Evolutionary conservation across 805 yeast species (phyloP).

Genomic region (Isabelozyma heimii): DNA sequence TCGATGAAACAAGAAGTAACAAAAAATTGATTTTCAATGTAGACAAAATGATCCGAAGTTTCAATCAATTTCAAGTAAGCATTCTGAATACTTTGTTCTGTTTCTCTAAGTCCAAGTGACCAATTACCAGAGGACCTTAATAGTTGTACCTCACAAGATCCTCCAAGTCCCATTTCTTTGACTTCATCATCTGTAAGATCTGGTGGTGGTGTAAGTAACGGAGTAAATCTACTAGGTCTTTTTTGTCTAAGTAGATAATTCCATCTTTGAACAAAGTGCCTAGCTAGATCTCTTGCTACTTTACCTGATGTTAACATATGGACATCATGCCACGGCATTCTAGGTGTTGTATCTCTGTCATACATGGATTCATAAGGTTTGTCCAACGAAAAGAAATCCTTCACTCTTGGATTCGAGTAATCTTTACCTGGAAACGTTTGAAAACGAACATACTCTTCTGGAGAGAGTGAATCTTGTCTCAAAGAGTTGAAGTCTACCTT

Average conservation of each 20-base stretch:
- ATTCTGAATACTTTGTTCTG: constrained; percentile 86
- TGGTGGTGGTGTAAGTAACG: constrained; percentile 87
- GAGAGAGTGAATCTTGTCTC: constrained; percentile 22
- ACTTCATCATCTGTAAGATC: constrained; percentile 77
- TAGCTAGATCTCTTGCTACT: constrained; percentile 84
- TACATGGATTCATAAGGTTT: constrained; percentile 91
- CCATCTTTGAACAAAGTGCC: constrained; percentile 98
- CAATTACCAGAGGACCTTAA: constrained; percentile 87
- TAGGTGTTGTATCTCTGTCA: constrained; percentile 73
- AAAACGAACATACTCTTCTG: constrained; percentile 44
- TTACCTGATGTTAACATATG: constrained; percentile 96
- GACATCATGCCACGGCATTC: constrained; percentile 99
- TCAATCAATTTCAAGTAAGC: constrained; percentile 91
- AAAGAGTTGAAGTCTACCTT: constrained; percentile 30
- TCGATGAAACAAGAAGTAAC: constrained; percentile 85
- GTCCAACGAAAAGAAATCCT: constrained; percentile 78
- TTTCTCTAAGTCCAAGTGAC: constrained; percentile 86
- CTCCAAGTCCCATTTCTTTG: constrained; percentile 56
- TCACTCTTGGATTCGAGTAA: constrained; percentile 91
- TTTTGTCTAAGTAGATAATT: constrained; percentile 89
- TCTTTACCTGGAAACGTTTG: constrained; percentile 95
- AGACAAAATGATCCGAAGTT: constrained; percentile 86
- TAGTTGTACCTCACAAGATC: constrained; percentile 90
- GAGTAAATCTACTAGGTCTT: constrained; percentile 91
- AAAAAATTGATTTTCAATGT: constrained; percentile 94